Evolutionary conservation across 2,329 filamentous ascomycete species (phyloP).

Genomic region (Fusarium bactridioides): DNA sequence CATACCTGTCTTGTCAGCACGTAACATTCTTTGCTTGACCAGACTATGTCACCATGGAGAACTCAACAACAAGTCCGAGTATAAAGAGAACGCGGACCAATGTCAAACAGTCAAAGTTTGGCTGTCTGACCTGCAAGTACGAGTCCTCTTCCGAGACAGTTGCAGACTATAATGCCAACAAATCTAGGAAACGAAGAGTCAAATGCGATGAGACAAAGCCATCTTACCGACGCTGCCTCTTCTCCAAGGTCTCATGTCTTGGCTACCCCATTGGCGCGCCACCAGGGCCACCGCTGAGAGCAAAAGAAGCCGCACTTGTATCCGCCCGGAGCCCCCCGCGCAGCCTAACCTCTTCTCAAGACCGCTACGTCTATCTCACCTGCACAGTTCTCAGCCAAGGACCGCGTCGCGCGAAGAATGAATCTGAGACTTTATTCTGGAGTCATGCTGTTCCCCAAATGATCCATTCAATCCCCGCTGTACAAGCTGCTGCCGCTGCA

Average conservation of each 20-base stretch:
- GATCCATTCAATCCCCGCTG: constrained; percentile 11
- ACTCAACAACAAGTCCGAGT: fast-evolving
- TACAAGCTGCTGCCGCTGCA: constrained; percentile 6
- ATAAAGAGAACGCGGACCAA: constrained; percentile 13
- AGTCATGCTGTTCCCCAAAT: constrained; percentile 12
- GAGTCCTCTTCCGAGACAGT: fast-evolving
- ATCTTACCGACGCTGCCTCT: constrained; percentile 19
- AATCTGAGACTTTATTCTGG: constrained; percentile 13
- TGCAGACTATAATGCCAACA: background rate
- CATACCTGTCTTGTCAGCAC: background rate
- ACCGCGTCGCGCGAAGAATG: constrained; percentile 9
- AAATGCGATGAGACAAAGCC: constrained; percentile 32
- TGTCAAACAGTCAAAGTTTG: constrained; percentile 28
- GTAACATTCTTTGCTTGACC: no score
- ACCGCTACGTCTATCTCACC: constrained; percentile 3
- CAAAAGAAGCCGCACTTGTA: background rate
- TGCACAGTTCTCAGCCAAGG: constrained; percentile 10
- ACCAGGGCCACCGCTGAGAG: fast-evolving
- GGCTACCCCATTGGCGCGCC: constrained; percentile 21
- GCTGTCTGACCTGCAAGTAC: constrained; percentile 31
- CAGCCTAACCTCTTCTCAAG: background rate
- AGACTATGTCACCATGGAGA: no score
- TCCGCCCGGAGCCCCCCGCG: background rate
- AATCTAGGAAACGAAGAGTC: constrained; percentile 8
- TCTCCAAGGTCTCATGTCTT: constrained; percentile 4